A percentile compares a stretch with the other conserved stretches of the same genome.
Conservation (phyloP, 2,329 filamentous ascomycete genomes). For the Verticillium zaregamsianum region DNA sequence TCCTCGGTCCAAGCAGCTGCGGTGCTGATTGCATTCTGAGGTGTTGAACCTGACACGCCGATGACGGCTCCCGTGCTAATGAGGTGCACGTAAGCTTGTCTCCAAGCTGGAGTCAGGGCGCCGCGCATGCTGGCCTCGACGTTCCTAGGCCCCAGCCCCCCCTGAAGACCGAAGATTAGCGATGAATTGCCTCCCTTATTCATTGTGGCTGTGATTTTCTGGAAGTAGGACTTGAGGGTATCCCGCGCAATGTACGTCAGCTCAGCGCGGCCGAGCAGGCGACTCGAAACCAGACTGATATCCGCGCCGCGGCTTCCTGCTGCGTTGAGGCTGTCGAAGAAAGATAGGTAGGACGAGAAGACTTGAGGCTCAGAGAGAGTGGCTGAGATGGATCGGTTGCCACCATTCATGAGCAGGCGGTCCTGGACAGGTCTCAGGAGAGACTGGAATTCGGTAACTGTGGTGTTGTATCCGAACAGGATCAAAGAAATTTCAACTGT, state of each 20-base stretch:
- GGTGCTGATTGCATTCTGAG: too few species aligned
- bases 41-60: too few species aligned
- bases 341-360: neutral
- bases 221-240: too few species aligned
- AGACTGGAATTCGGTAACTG: too few species aligned
- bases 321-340: neutral
- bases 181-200: neutral
- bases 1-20: neutral
- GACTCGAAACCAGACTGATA: neutral
- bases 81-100: conserved; percentile 2
- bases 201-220: too few species aligned
- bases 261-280: conserved; percentile 5
- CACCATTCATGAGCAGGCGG: too few species aligned
- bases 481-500: too few species aligned
- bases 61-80: conserved; percentile 3
- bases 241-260: neutral
- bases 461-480: too few species aligned
- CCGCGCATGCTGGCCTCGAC: conserved; percentile 4
- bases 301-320: neutral
- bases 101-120: conserved; percentile 3
- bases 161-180: conserved; percentile 3
- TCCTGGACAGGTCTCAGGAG: too few species aligned
- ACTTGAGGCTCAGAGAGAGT: neutral
- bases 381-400: too few species aligned
- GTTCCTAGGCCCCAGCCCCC: conserved; percentile 4